Evolutionary conservation across 2,329 filamentous ascomycete genomes (phyloP).

Genomic region (Volutella citrinella): DNA sequence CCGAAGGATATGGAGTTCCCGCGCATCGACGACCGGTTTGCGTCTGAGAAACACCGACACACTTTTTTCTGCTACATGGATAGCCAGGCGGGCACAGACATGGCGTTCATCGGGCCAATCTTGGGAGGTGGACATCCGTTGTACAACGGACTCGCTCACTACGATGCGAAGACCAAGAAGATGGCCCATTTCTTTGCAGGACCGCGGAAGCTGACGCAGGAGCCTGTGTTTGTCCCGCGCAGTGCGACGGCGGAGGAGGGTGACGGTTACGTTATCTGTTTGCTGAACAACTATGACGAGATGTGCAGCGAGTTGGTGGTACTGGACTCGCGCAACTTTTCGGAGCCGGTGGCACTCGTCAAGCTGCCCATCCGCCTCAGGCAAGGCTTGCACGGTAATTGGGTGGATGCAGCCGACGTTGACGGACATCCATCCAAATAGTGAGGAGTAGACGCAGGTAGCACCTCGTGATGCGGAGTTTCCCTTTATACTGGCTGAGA

Average conservation of each 20-base stretch:
- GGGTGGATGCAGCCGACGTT: too few relatives aligned
- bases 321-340: conserved; percentile 1
- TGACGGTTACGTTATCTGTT: conserved; percentile 3
- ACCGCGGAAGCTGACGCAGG: conserved; percentile 5
- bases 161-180: conserved; percentile 2
- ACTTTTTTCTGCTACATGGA: conserved; percentile 5
- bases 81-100: conserved; percentile 1
- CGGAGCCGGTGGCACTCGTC: conserved; percentile 3
- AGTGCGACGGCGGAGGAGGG: conserved; percentile 3
- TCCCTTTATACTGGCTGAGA: too few relatives aligned
- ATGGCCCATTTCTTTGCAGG: conserved; percentile 4
- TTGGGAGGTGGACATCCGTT: conserved; percentile 3
- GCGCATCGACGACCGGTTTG: conserved; percentile 3
- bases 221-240: conserved; percentile 7
- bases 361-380: conserved; percentile 6
- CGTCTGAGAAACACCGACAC: conserved; percentile 1
- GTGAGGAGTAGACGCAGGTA: too few relatives aligned
- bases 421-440: too few relatives aligned
- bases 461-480: too few relatives aligned
- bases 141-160: conserved; percentile 5
- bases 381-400: conserved; percentile 7
- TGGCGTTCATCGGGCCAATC: background rate
- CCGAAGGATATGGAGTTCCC: conserved; percentile 4
- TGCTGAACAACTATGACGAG: conserved; percentile 6
- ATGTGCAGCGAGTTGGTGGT: conserved; percentile 4